Base-by-base conservation (phyloP, 2,329 filamentous ascomycete genomes). In the Dendryphion nanum region DNA sequence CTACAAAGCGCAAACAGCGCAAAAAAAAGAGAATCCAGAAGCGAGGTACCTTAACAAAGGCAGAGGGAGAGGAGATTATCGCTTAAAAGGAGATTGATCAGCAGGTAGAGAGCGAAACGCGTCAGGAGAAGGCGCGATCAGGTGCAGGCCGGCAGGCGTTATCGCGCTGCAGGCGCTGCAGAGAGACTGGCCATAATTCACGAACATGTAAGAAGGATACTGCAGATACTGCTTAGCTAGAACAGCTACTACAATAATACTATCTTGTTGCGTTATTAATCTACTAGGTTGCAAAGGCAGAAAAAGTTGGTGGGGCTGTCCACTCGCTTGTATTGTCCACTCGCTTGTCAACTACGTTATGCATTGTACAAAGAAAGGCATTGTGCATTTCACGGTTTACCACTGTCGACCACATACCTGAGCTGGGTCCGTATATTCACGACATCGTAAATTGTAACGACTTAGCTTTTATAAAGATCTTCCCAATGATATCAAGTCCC, bases 11-110 rank as follows among this genome's bases (percentile, higher is more conserved):
- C 33, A 45, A 26, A 28, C 4, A 37, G 23, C 34, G 41, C 15
- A 41, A 44, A 33, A 44, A 20, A 29, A 45, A 40, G 34, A 17
- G 36, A 12, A 42, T 45, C 19, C 18, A 45, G 42, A 38, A 36
- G 39, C 26, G 33, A 23, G 40, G 40, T n/a, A 40, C 24, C 39
- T 29, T 46, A 34, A 37, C 30, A 43, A 43, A 37, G 37, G 43
- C n/a, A 41, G 33, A 38, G 23, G 37, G 40, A 19, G 30, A 30
- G 12, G 35, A 41, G 10, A 35, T 40, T 23, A 40, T 34, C 30
- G 23, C 41, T 40, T 18, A 37, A 37, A 40, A 34, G 21, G 30
- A 35, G 3, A 30, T 35, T 40, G 24, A 35, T 21, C 10, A 35
- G 36, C 40, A 43, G 29, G 5, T 43, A 35, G 26, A 43, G 18